Base-by-base conservation (phyloP, 2,329 filamentous ascomycete genomes). In the Ceratocystis cacaofunesta region DNA sequence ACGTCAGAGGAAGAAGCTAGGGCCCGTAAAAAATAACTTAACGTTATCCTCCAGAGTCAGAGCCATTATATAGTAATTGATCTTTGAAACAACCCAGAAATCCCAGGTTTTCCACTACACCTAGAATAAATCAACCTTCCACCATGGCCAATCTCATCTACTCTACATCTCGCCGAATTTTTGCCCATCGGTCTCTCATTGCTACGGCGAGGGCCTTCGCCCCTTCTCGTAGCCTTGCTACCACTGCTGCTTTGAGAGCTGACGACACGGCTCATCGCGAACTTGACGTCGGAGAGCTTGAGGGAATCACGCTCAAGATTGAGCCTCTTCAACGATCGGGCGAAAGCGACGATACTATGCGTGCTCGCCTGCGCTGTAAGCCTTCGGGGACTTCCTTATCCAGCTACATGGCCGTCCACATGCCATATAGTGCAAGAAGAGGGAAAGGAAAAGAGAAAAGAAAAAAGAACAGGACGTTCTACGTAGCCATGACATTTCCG, bases 321-420 rank as follows among this genome's bases (percentile, higher is more conserved):
- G 90, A 95, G 80, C 94, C 94, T n/a, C 76, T 97, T 70, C 85
- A 88, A 68, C 83, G 94, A 62, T 83, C 82, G 7, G 91, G 91
- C 71, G 94, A 99, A 76, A 89, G 94, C 77, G 78, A 83, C 60
- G 81, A 83, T 70, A 99, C 92, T 44, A 96, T 88, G 85, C 85
- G 92, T 70, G 92, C 94, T 50, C 85, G 94, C 69, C 84, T 99
- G 73, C 80, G 85, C 28, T 84, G 82, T 85, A 75, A 41, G 86
- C 82, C 72, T 72, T 71, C 1, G 50, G 8, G 5, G 28, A 58
- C 44, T 32, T 46, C 5, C 22, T 30, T 3, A 15, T 44, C n/a
- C 36, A 15, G 3, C 10, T 22, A 7, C 28, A 61, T 41, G 19
- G 10, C 30, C 58, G 58, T 41, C 12, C 12, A 41, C 36, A 41